Evolutionary conservation across 2,329 filamentous ascomycete species (phyloP).

Genomic region (Acarospora socialis): DNA sequence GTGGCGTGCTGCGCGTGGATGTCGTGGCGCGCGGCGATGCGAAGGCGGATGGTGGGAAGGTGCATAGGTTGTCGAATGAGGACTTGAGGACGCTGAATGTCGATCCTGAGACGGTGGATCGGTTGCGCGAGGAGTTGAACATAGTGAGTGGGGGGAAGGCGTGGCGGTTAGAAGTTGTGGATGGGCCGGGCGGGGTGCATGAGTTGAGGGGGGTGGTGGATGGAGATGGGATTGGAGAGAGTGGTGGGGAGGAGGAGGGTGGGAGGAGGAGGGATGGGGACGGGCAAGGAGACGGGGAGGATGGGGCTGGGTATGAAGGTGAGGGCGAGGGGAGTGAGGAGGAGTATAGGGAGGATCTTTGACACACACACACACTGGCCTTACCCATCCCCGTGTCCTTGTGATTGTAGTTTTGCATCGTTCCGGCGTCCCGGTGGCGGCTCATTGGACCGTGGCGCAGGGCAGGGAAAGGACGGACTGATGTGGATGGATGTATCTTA

Average conservation of each 20-base stretch:
- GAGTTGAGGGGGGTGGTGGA: slow-evolving; percentile 13
- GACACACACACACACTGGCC: no score
- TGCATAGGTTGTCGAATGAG: slow-evolving; percentile 47
- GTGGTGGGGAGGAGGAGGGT: slow-evolving; percentile 2
- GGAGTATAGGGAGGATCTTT: no score
- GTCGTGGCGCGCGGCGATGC: slow-evolving; percentile 41
- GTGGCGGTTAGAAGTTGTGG: slow-evolving; percentile 11
- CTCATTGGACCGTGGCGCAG: no score
- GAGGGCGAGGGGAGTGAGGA: no score
- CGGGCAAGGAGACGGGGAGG: neutral
- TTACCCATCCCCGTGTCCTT: no score
- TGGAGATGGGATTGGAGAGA: slow-evolving; percentile 9
- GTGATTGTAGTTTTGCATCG: no score
- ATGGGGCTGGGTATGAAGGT: no score
- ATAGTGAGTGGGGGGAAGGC: slow-evolving; percentile 10
- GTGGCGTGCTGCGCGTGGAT: slow-evolving; percentile 34
- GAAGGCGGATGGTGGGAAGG: slow-evolving; percentile 45
- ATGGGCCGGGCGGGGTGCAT: slow-evolving; percentile 3
- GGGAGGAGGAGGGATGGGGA: neutral
- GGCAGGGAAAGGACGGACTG: no score
- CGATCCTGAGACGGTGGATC: slow-evolving; percentile 51
- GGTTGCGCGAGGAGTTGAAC: slow-evolving; percentile 32
- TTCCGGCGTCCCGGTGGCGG: no score
- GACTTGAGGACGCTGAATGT: slow-evolving; percentile 56
- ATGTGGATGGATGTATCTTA: no score